Conservation (phyloP, 306 rosid species). For the Quercus alba region DNA sequence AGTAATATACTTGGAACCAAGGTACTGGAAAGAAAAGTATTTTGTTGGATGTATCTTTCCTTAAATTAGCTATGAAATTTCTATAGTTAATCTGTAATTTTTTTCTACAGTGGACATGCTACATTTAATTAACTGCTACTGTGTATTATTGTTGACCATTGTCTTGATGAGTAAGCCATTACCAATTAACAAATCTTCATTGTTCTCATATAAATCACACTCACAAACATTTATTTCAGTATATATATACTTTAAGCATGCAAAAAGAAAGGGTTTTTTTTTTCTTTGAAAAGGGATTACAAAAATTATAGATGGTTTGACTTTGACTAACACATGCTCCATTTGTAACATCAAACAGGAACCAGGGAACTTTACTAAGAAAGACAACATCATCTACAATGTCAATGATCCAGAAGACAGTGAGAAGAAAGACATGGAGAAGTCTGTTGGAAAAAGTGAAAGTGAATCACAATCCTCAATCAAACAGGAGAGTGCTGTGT, state of each 20-base stretch:
- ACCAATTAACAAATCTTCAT: neutral
- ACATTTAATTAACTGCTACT: neutral
- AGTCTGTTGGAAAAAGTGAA: conserved; percentile 14
- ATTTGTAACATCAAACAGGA: conserved; percentile 29
- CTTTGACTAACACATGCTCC: neutral
- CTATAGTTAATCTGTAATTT: neutral
- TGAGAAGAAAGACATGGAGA: conserved; percentile 9
- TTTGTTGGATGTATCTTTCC: neutral
- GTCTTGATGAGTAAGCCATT: neutral
- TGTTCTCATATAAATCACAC: neutral
- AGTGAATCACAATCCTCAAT: conserved; percentile 3
- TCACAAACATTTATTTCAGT: neutral
- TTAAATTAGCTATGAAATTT: neutral
- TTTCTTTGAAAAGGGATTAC: neutral
- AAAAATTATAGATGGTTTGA: neutral
- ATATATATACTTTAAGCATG: neutral
- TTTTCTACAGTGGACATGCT: neutral
- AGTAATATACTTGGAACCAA: neutral
- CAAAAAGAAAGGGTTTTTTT: too few species aligned
- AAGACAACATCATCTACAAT: neutral
- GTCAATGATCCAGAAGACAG: conserved; percentile 10
- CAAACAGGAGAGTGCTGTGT: conserved; percentile 3
- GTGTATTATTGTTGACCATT: neutral
- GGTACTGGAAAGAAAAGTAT: neutral
- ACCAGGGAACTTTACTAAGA: conserved; percentile 15